Base-by-base conservation (phyloP, 345 rosid species). In the Geranium rotundifolium region DNA sequence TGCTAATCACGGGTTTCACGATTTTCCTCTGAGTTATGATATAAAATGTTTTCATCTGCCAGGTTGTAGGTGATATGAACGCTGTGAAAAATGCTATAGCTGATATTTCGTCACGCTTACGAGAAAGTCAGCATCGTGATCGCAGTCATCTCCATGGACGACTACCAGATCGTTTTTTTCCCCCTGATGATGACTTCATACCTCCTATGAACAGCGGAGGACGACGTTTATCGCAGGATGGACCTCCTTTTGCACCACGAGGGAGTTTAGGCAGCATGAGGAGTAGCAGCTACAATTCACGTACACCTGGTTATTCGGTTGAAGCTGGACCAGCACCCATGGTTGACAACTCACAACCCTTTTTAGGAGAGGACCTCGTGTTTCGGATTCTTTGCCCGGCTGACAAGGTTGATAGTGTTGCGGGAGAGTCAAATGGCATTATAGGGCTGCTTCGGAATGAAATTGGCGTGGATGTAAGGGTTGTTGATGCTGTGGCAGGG, bases 41-140 rank as follows among this genome's bases (percentile, higher is more conserved):
- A 46, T 46, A 46, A 20, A 19, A 23, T 46, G 27, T 58, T 46
- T 65, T 67, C 66, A 59, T 68, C 57, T 50, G 46, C 72, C 84
- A 95, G 97, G 85, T 95, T 67, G 85, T 86, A 17, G 99, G 99
- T 62, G 99, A 90, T 54, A 71, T 68, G n/a, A 72, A 74, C 72
- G 80, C 80, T 18, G 99, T 90, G 52, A 95, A 85, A 76, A 87
- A 82, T 74, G 96, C 99, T 64, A 41, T 95, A 72, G 74, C 79
- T 3, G 72, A 78, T 62, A 86, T 95, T 67, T 86, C 97, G 56
- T 81, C 88, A 1, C 95, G 95, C 65, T 73, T 95, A 76, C 79
- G 91, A 76, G 99, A 90, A 86, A 90, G 99, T 72, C 99, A 95
- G 61, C 97, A 90, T 78, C 92, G 97, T 65, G 96, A 90, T 63